Evolutionary conservation across 1,139 yeast species (phyloP).

Genomic region (Pichia sp.): DNA sequence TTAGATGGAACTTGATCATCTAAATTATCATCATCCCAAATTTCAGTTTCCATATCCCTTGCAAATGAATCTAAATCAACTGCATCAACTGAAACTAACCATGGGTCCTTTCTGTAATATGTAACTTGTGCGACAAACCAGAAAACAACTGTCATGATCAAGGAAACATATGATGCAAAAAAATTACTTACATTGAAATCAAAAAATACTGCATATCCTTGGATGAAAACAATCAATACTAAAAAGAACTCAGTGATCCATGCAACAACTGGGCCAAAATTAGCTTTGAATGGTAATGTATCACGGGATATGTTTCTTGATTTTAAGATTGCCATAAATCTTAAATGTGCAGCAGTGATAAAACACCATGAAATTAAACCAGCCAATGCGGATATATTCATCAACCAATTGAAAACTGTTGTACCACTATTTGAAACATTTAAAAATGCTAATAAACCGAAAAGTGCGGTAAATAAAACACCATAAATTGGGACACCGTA

Average conservation of each 20-base stretch:
- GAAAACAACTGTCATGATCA: slow-evolving; percentile 47
- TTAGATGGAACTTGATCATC: slow-evolving; percentile 2
- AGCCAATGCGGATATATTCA: slow-evolving; percentile 73
- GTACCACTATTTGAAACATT: slow-evolving; percentile 55
- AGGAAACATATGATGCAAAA: slow-evolving; percentile 62
- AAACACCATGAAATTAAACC: slow-evolving; percentile 73
- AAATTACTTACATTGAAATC: slow-evolving; percentile 48
- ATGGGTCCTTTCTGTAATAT: slow-evolving; percentile 33
- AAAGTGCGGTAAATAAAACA: slow-evolving; percentile 50
- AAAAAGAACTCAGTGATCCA: slow-evolving; percentile 48
- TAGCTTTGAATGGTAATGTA: slow-evolving; percentile 65
- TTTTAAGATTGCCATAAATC: slow-evolving; percentile 60
- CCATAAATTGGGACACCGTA: slow-evolving; percentile 64
- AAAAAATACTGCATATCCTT: slow-evolving; percentile 63
- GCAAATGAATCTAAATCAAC: slow-evolving; percentile 33
- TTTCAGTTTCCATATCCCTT: slow-evolving; percentile 19
- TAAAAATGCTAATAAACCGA: slow-evolving; percentile 66
- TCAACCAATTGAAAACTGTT: slow-evolving; percentile 75
- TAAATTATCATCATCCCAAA: slow-evolving; percentile 19
- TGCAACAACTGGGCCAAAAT: slow-evolving; percentile 57
- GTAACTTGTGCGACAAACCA: slow-evolving; percentile 42
- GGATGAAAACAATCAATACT: slow-evolving; percentile 54
- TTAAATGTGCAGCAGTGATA: slow-evolving; percentile 57
- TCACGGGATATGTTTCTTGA: slow-evolving; percentile 56
- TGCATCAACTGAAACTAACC: slow-evolving; percentile 38